Evolutionary conservation across 306 rosid genomes (phyloP).

Genomic region (Lathyrus tuberosus): DNA sequence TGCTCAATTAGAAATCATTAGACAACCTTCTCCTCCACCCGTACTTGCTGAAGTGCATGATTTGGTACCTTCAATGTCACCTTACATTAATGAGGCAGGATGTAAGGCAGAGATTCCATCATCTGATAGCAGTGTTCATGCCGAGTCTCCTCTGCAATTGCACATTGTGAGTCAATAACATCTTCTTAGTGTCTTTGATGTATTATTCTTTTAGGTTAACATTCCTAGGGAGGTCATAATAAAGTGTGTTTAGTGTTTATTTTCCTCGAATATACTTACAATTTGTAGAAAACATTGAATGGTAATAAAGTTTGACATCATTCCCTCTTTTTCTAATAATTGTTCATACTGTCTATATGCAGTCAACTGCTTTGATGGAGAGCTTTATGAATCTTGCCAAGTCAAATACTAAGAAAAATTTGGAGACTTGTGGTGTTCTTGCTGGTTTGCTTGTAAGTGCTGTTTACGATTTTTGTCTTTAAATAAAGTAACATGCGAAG

Average conservation of each 20-base stretch:
- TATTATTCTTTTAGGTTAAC: conserved; percentile 7
- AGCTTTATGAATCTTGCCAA: conserved; percentile 85
- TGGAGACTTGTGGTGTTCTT: conserved; percentile 94
- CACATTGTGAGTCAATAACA: conserved; percentile 64
- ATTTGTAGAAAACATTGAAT: conserved; percentile 17
- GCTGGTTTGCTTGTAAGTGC: conserved; percentile 94
- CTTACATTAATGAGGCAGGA: conserved; percentile 56
- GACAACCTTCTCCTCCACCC: conserved; percentile 95
- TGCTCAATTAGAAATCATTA: conserved; percentile 59
- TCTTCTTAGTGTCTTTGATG: conserved; percentile 5
- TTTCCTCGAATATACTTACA: conserved; percentile 19
- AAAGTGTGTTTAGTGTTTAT: conserved; percentile 35
- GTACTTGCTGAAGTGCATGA: conserved; percentile 91
- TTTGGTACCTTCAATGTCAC: conserved; percentile 70
- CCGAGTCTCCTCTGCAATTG: conserved; percentile 77
- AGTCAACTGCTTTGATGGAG: conserved; percentile 94
- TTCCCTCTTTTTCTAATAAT: conserved; percentile 33
- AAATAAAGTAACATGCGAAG: conserved; percentile 5
- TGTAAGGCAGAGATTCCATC: conserved; percentile 50
- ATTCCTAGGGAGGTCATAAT: conserved; percentile 24
- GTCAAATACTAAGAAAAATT: conserved; percentile 80
- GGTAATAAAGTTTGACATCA: conserved; percentile 5
- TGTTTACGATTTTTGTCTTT: conserved; percentile 16
- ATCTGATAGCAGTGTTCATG: conserved; percentile 56
- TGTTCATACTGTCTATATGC: conserved; percentile 50